Percentiles rank a stretch among this genome's conserved stretches.
Conservation (phyloP, 495 filamentous ascomycete species). For the Daldinia bambusicola region DNA sequence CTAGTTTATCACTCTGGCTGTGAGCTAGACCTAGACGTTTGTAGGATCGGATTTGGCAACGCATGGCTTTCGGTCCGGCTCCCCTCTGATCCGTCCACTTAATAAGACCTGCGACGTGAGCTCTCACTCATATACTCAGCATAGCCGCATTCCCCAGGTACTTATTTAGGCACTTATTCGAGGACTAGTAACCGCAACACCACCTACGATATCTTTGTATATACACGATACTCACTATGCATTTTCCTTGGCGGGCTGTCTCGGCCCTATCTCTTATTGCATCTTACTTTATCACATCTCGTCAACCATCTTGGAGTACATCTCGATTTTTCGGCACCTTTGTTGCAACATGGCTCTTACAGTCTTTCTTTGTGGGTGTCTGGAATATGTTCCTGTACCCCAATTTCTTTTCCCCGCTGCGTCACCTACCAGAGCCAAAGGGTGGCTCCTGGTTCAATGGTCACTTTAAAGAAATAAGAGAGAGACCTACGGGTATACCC, state of each 20-base stretch:
- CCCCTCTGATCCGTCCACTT: constrained; percentile 11
- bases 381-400: constrained; percentile 75
- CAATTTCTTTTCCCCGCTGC: constrained; percentile 74
- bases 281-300: constrained; percentile 50
- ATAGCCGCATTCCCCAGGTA: neutral
- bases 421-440: constrained; percentile 68
- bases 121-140: neutral
- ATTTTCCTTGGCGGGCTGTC: constrained; percentile 42
- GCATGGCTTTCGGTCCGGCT: constrained; percentile 24
- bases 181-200: neutral
- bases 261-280: constrained; percentile 42
- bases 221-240: constrained; percentile 29
- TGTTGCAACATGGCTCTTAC: constrained; percentile 38
- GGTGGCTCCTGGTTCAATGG: constrained; percentile 62
- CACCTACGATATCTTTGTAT: neutral
- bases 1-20: neutral
- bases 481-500: constrained; percentile 68
- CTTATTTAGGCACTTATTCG: neutral
- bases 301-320: constrained; percentile 43
- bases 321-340: constrained; percentile 42
- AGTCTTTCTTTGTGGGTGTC: constrained; percentile 46
- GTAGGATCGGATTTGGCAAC: constrained; percentile 6
- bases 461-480: constrained; percentile 65
- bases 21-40: constrained; percentile 14
- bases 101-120: constrained; percentile 7